Base-by-base conservation (phyloP, 2,329 filamentous ascomycete species). In the Phialocephala sp. region DNA sequence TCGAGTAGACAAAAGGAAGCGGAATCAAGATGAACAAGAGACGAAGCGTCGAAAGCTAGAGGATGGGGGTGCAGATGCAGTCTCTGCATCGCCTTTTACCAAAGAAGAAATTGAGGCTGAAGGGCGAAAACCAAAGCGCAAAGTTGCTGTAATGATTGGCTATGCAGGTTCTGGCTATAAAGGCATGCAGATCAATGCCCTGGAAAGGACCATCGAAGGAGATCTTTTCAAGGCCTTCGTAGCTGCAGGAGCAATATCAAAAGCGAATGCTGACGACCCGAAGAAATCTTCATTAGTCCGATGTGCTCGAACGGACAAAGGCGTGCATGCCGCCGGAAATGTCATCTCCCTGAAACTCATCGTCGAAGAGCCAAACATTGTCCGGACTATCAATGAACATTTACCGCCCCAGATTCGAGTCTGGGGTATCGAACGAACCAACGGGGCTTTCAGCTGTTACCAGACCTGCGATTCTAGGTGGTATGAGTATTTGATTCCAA, bases 141-240 rank as follows among this genome's bases (percentile, higher is more conserved):
- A 99, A 82, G 94, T 97, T 59, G 95, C 94, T 47, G 93, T 99
- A 37, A 82, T 98, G 83, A 89, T 99, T 72, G 95, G 95, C 18
- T 99, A 99, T 79, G 93, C 94, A 6, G 95, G 95, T 59, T 97
- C 93, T 11, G 95, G 95, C 18, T 99, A 99, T 83, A 94, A 93
- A 80, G 95, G 95, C 74, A 96, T 99, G 89, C 95, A 99, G 80
- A 91, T 99, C 76, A 89, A 90, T 77, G 84, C 84, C 73, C 81
- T 88, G 69, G 89, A 97, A 76, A 94, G 93, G 81, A 99, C 94
- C 0, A 98, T 99, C 69, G 95, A 99, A 80, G 92, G 94, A 52
- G 95, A 99, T 73, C 83, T 99, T 2, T 99, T 99, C 80, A 87
- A 88, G 37, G 95, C 95, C 2, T 94, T 99, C 72, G 91, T 99